Conservation (phyloP, 2,329 filamentous ascomycete species). For the Hirsutella rhossiliensis region DNA sequence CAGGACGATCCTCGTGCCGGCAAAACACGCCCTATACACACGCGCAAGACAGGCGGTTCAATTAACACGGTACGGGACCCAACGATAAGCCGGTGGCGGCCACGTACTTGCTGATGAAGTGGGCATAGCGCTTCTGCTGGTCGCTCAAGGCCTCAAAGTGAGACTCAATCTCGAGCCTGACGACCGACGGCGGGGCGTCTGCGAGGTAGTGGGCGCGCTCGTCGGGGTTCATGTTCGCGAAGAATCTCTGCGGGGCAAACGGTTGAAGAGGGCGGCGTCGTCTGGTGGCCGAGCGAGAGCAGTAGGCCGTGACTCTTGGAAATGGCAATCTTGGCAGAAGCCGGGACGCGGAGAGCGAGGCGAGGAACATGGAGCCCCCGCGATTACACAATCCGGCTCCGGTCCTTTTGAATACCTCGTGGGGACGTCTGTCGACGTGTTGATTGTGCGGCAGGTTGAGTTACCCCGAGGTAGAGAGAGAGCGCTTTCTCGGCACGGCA, state of each 20-base stretch:
- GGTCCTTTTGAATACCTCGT: neutral
- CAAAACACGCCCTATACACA: slow-evolving; percentile 53
- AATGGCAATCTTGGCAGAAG: neutral
- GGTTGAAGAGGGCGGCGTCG: slow-evolving; percentile 1
- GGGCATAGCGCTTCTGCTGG: slow-evolving; percentile 79
- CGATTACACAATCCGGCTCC: neutral
- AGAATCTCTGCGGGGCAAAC: slow-evolving; percentile 3
- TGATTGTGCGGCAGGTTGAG: no score
- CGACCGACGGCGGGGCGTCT: slow-evolving; percentile 79
- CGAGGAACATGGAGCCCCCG: neutral
- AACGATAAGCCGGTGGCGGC: neutral
- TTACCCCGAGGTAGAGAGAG: neutral
- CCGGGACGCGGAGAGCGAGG: neutral
- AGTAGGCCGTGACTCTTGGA: slow-evolving; percentile 15
- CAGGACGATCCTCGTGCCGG: slow-evolving; percentile 66
- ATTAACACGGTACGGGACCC: neutral
- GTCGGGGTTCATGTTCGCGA: slow-evolving; percentile 41
- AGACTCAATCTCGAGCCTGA: slow-evolving; percentile 79
- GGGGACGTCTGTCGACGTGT: neutral
- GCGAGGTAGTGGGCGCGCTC: slow-evolving; percentile 71
- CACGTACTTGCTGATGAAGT: slow-evolving; percentile 68
- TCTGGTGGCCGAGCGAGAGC: slow-evolving; percentile 8
- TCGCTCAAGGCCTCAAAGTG: slow-evolving; percentile 73
- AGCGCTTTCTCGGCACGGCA: neutral
- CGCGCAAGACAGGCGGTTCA: neutral